Base-by-base conservation (phyloP, 2,329 filamentous ascomycete genomes). In the Alternaria tenuissima region DNA sequence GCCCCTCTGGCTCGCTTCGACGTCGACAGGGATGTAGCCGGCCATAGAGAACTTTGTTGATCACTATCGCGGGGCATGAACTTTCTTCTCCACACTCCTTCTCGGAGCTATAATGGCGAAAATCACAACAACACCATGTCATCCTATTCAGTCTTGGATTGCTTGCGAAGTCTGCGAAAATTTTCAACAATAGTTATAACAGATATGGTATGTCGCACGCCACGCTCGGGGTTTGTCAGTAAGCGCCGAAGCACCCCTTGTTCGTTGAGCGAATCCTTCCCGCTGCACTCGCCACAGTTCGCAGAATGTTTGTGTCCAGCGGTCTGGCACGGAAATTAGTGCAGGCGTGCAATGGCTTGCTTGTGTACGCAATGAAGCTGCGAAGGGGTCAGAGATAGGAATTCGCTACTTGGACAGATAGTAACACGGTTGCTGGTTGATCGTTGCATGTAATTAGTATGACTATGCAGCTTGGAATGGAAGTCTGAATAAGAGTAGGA, bases 231-330 rank as follows among this genome's bases (percentile, higher is more conserved):
- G 56, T 42, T 44, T 43, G 51, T 34, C 16, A 38, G 46, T 38
- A 42, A 59, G 54, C 61, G 49, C 44, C 46, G 46, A 30, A 48
- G 41, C 32, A n/a, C 34, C 34, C 54, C 48, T 64, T 57, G 53
- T 61, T 41, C 60, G 59, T 62, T 62, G 61, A 55, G 52, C 55
- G 41, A 60, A 59, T 56, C 56, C 59, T 64, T 38, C 57, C 57
- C 57, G 63, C 61, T 56, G 61, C 63, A 65, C 46, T 62, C 53
- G 58, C 61, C 61, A 64, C 61, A 57, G 44, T 38, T 58, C 24
- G 36, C 18, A 36, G 53, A 30, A n/a, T 28, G 32, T 12, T 34
- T 18, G 28, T 34, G 43, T 55, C 52, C 38, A 59, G 38, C 22
- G 22, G 30, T 46, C 44, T 47, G 52, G 51, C 30, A 36, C 36